phyloP scores from a whole-genome alignment of 1,139 yeast genomes.

The Yamadazyma dendronema region DNA sequence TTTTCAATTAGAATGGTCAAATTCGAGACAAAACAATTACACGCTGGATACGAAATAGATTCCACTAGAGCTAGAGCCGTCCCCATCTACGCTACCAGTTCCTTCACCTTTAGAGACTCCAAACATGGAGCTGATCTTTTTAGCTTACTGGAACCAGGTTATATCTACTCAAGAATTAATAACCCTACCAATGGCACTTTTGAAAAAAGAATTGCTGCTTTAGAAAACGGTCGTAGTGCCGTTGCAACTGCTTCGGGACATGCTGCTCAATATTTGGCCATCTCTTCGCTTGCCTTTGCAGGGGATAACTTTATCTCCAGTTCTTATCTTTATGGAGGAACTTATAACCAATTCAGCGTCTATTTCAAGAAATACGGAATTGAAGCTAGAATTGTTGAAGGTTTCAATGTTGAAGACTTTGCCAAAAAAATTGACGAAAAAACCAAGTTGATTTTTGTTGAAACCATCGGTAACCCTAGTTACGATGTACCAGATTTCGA shows the following conservation, averaged over 20 bases:
- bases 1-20: conserved; percentile 5
- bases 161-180: conserved; percentile 82
- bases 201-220: conserved; percentile 87
- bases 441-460: conserved; percentile 88
- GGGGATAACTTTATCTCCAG: conserved; percentile 92
- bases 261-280: conserved; percentile 88
- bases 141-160: conserved; percentile 79
- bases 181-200: conserved; percentile 92
- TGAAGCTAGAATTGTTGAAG: conserved; percentile 78
- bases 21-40: conserved; percentile 89
- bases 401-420: conserved; percentile 70
- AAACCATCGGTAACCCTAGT: conserved; percentile 91
- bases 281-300: conserved; percentile 77
- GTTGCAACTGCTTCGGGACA: conserved; percentile 93
- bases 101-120: conserved; percentile 83
- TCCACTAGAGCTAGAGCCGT: conserved; percentile 80
- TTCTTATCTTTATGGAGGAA: conserved; percentile 92
- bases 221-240: conserved; percentile 91
- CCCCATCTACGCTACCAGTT: conserved; percentile 85
- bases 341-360: conserved; percentile 92
- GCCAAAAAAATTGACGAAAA: conserved; percentile 72
- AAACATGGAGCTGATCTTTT: conserved; percentile 90
- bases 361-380: conserved; percentile 87
- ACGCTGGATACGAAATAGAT: conserved; percentile 75
- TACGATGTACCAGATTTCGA: conserved; percentile 92